These are phyloP conservation scores for Carallia brachiata DNA, from an alignment of 345 rosid species.

Conservation along the genomic window DNA sequence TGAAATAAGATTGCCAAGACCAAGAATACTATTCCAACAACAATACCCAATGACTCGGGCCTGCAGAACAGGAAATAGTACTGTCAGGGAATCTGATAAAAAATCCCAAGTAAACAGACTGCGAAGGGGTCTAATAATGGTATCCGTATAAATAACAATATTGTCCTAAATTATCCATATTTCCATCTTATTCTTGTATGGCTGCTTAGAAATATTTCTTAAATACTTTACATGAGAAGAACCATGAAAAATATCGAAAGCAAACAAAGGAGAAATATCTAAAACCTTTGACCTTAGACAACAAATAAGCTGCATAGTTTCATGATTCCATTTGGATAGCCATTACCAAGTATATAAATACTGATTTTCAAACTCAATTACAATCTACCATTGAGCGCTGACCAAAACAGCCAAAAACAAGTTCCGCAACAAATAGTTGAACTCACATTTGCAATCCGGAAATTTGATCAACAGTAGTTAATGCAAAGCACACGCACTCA, in stretches of 20 bases:
- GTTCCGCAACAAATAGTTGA: background rate
- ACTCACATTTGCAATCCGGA: background rate
- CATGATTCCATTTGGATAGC: background rate
- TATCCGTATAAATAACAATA: no score
- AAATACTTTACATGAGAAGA: no score
- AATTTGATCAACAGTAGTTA: background rate
- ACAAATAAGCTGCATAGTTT: no score
- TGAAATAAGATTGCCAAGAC: conserved; percentile 78
- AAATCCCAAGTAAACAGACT: background rate
- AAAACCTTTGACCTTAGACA: no score
- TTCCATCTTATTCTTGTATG: no score
- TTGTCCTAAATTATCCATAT: no score
- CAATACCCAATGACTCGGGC: conserved; percentile 96
- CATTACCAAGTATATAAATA: background rate
- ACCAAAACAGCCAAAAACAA: background rate
- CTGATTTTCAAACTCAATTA: background rate
- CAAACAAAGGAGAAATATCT: background rate
- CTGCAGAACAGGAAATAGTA: conserved; percentile 45
- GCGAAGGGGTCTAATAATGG: no score
- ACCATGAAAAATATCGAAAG: background rate
- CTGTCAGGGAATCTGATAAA: conserved; percentile 5
- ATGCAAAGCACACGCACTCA: no score
- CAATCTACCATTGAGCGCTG: background rate
- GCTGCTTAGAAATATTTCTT: no score
- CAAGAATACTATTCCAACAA: conserved; percentile 79